phyloP scores from a whole-genome alignment of 306 rosid species.

The Sphenostylis stenocarpa region DNA sequence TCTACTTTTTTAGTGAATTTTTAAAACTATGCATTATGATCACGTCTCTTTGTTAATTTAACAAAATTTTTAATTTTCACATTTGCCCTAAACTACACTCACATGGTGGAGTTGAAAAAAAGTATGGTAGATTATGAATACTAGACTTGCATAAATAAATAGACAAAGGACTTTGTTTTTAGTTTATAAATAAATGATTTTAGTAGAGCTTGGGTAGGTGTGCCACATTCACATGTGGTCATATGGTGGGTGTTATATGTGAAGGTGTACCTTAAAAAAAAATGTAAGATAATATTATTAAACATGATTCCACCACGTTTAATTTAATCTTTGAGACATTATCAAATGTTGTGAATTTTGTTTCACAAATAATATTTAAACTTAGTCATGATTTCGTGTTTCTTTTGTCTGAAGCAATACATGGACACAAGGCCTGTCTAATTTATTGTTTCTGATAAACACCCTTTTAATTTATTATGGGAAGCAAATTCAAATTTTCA shows the following conservation, averaged over 20 bases:
- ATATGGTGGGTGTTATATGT: too few relatives aligned
- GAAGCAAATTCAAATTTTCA: too few relatives aligned
- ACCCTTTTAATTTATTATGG: too few relatives aligned
- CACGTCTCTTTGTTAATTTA: too few relatives aligned
- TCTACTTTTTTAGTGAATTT: background rate
- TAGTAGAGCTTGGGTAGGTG: background rate
- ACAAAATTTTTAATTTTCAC: too few relatives aligned
- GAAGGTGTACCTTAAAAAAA: background rate
- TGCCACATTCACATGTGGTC: background rate
- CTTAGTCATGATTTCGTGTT: background rate
- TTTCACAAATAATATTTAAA: background rate
- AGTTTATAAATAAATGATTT: background rate
- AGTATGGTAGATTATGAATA: background rate
- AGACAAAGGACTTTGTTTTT: background rate
- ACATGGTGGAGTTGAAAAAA: background rate
- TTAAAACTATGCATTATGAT: background rate
- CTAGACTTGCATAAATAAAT: background rate
- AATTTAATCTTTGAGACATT: background rate
- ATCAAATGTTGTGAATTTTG: background rate
- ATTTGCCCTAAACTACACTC: background rate
- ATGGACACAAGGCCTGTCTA: too few relatives aligned
- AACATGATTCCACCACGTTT: background rate
- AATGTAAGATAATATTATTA: background rate
- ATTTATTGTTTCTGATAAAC: too few relatives aligned
- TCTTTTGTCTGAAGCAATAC: constrained; percentile 1